These are phyloP conservation scores for Candida manassasensis DNA, from an alignment of 805 yeast genomes.

Conservation along the genomic window DNA sequence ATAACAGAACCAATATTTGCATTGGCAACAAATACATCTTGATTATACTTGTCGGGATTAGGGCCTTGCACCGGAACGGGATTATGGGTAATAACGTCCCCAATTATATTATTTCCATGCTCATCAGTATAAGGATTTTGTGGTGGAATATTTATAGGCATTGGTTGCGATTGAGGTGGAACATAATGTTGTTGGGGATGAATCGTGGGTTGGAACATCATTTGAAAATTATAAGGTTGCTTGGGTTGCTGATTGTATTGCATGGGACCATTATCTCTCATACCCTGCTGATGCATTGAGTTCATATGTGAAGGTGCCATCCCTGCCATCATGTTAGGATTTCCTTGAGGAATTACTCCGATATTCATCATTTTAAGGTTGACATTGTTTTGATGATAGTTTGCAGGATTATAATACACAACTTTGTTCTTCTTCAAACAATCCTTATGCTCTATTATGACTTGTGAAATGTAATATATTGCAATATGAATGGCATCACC, in stretches of 20 bases:
- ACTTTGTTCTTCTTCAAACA: constrained; percentile 48
- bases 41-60: constrained; percentile 50
- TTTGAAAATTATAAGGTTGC: constrained; percentile 33
- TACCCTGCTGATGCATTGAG: constrained; percentile 15
- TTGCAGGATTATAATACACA: constrained; percentile 57
- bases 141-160: constrained; percentile 23
- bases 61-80: constrained; percentile 28
- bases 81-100: constrained; percentile 39
- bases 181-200: constrained; percentile 28
- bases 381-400: constrained; percentile 22
- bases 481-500: constrained; percentile 89
- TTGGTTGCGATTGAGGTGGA: constrained; percentile 8
- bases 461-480: constrained; percentile 65
- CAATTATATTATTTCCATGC: constrained; percentile 39
- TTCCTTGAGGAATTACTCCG: constrained; percentile 11
- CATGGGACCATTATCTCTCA: constrained; percentile 14
- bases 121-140: constrained; percentile 38
- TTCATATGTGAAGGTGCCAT: constrained; percentile 11
- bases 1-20: constrained; percentile 78
- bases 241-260: constrained; percentile 13
- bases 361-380: constrained; percentile 13
- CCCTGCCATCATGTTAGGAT: constrained; percentile 17
- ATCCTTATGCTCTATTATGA: constrained; percentile 57
- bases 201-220: constrained; percentile 37
- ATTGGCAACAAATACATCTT: constrained; percentile 72